Conservation (phyloP, 202 grass and related monocot genomes). For the Musa balbisiana region DNA sequence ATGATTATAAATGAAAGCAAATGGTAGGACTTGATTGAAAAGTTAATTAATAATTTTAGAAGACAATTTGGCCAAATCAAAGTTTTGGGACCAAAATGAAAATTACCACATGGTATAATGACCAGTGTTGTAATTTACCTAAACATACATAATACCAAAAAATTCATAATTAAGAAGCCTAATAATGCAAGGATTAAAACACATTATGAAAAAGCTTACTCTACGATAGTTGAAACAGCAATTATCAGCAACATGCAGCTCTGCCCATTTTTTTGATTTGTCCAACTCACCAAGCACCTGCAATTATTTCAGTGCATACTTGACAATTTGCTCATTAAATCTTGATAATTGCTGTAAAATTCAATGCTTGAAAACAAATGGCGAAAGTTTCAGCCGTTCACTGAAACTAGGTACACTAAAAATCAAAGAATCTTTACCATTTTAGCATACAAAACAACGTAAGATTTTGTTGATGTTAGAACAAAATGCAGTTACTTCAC, state of each 20-base stretch:
- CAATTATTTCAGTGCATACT: slow-evolving; percentile 4
- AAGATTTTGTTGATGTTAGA: too few species aligned
- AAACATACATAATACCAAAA: neutral
- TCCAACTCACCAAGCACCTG: slow-evolving; percentile 71
- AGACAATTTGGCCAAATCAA: neutral
- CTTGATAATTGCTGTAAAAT: neutral
- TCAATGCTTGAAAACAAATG: neutral
- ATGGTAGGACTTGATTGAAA: neutral
- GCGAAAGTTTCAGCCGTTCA: neutral
- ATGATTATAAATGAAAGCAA: neutral
- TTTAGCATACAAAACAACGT: too few species aligned
- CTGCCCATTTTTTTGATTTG: slow-evolving; percentile 64
- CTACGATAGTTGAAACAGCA: slow-evolving; percentile 78
- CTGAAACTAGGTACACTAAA: too few species aligned
- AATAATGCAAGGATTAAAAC: neutral
- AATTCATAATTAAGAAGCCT: neutral
- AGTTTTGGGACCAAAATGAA: neutral
- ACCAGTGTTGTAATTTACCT: neutral
- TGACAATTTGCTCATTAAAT: neutral
- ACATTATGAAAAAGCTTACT: slow-evolving; percentile 35
- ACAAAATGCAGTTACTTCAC: too few species aligned
- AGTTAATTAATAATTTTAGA: neutral
- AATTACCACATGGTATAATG: neutral
- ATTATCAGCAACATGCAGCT: slow-evolving; percentile 78
- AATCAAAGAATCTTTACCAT: too few species aligned